phyloP scores from a whole-genome alignment of 2,329 filamentous ascomycete species.

The Ceratocystis diversiconidia region DNA sequence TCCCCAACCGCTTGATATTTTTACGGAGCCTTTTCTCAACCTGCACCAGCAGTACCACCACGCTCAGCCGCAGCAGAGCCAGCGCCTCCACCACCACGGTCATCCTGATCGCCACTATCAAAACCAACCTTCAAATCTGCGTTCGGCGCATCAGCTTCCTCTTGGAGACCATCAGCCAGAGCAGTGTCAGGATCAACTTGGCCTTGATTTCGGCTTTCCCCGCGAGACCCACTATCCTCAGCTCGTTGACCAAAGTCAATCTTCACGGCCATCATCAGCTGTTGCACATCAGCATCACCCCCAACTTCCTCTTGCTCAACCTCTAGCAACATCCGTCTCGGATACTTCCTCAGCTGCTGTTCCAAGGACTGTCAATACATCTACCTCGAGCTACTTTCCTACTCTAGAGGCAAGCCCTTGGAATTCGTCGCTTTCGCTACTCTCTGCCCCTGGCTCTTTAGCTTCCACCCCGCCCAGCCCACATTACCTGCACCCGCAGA shows the following conservation, averaged over 20 bases:
- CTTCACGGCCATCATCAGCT: background rate
- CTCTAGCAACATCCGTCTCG: background rate
- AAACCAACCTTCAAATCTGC: constrained; percentile 16
- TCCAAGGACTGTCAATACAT: background rate
- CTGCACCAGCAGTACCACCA: constrained; percentile 14
- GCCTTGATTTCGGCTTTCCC: background rate
- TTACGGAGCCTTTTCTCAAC: background rate
- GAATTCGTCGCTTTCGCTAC: constrained; percentile 4
- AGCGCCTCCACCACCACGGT: constrained; percentile 17
- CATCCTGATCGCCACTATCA: constrained; percentile 19
- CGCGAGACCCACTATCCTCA: background rate
- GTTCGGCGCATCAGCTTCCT: background rate
- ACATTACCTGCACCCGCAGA: constrained; percentile 4
- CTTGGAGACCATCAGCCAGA: constrained; percentile 20
- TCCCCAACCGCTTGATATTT: background rate
- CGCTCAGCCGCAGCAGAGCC: background rate
- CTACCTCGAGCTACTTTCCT: constrained; percentile 6
- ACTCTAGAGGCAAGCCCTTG: constrained; percentile 8
- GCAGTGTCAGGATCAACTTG: constrained; percentile 2
- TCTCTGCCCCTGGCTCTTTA: constrained; percentile 4
- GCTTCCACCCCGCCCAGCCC: constrained; percentile 4
- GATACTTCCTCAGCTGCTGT: background rate
- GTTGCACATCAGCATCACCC: constrained; percentile 4
- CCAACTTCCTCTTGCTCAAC: background rate
- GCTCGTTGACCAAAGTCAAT: background rate